These are phyloP conservation scores for thale cress (Arabidopsis thaliana) DNA, from an alignment of 345 rosid species.

Conservation along the genomic window DNA sequence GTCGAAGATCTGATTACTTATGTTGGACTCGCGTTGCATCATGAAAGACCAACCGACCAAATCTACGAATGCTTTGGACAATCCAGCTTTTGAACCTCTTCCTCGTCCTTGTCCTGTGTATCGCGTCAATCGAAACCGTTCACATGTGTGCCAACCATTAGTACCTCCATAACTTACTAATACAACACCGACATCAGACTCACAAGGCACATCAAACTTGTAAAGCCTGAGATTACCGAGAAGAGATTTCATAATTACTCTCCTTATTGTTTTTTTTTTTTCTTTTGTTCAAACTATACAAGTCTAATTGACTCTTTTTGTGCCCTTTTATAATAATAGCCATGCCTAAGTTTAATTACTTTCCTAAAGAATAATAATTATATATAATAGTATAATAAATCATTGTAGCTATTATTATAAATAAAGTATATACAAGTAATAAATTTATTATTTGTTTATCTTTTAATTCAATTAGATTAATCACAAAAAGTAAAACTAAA, in stretches of 20 bases:
- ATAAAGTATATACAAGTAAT: background rate
- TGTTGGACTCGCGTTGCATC: background rate
- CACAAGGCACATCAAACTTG: conserved; percentile 17
- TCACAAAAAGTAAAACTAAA: background rate
- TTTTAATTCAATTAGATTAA: background rate
- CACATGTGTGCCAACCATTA: background rate
- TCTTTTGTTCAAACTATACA: too few species aligned
- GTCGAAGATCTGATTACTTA: background rate
- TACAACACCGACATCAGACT: conserved; percentile 2
- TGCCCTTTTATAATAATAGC: too few species aligned
- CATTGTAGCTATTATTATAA: background rate
- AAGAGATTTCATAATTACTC: background rate
- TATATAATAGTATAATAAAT: background rate
- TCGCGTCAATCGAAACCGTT: background rate
- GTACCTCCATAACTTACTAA: background rate
- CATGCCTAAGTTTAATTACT: too few species aligned
- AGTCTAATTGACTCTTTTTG: background rate
- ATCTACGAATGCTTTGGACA: conserved; percentile 10
- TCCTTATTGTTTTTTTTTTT: too few species aligned
- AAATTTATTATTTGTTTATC: background rate
- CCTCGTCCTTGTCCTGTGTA: background rate
- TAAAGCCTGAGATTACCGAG: conserved; percentile 9
- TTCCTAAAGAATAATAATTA: too few species aligned
- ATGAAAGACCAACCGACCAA: accelerated
- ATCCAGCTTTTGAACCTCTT: conserved; percentile 20